Evolutionary conservation across 768 basidiomycete genomes (phyloP).

Genomic region (Suillus occidentalis): DNA sequence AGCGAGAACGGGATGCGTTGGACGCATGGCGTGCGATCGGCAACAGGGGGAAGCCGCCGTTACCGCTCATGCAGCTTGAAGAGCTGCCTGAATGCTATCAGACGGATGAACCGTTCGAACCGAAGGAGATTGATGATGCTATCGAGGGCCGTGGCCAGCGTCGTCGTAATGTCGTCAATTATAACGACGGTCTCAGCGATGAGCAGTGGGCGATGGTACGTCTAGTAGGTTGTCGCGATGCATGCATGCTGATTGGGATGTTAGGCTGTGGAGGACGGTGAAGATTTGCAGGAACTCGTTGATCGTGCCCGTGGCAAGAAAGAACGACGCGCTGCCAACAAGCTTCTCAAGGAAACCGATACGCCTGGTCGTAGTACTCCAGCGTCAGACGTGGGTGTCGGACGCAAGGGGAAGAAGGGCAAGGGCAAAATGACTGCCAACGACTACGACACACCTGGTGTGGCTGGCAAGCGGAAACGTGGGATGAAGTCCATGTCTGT

Average conservation of each 20-base stretch:
- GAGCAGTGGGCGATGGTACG: conserved; percentile 88
- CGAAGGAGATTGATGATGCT: conserved; percentile 48
- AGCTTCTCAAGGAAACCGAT: conserved; percentile 57
- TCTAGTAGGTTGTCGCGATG: conserved; percentile 11
- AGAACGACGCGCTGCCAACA: conserved; percentile 60
- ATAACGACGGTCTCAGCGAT: conserved; percentile 92
- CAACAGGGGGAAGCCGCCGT: conserved; percentile 75
- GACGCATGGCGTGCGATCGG: conserved; percentile 72
- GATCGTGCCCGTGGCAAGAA: conserved; percentile 67
- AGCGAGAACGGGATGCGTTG: conserved; percentile 68
- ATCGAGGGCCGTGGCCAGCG: conserved; percentile 83
- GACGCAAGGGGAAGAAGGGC: conserved; percentile 56
- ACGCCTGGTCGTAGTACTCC: conserved; percentile 66
- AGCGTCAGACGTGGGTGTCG: conserved; percentile 55
- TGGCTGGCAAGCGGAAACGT: conserved; percentile 72
- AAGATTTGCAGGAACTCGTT: conserved; percentile 72
- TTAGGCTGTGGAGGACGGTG: conserved; percentile 78
- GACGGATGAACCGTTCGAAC: conserved; percentile 79
- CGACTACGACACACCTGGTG: conserved; percentile 47
- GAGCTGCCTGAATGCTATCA: conserved; percentile 94
- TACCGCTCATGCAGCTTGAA: conserved; percentile 75
- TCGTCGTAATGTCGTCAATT: conserved; percentile 80
- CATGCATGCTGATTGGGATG: conserved; percentile 2
- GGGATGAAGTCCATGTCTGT: conserved; percentile 70
- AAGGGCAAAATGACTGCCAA: conserved; percentile 51